Base-by-base conservation (phyloP, 164 flowering plant species). In the Tetracentron sinense region DNA sequence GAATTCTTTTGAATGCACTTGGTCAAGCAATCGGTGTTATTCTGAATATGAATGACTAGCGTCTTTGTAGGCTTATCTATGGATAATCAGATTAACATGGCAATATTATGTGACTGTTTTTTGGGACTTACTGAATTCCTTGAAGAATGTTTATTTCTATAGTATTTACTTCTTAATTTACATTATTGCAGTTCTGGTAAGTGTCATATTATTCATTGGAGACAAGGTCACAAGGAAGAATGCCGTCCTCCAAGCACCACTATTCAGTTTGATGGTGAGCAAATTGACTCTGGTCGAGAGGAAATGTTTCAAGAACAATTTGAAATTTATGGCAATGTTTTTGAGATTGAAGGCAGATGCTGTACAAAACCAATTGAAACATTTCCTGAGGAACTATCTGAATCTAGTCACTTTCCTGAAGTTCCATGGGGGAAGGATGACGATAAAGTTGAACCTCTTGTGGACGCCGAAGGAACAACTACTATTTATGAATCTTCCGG, bases 191-290 rank as follows among this genome's bases (percentile, higher is more conserved):
- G 96, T 75, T 90, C 96, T 74, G 87, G 90, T 15, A 88, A 79
- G 66, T 90, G 96, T 68, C 96, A 90, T 76, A 84, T 87, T 60
- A 64, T 83, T 68, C 96, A 90, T 58, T 90, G 96, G 96, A 78
- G 96, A 63, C 81, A 79, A 82, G 94, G 94, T 31, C 96, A 90
- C 81, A 87, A 81, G 69, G 83, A 85, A 4, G 85, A 86, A 59
- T 90, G 96, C 62, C 81, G 33, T 46, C 93, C 86, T 61, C 75
- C 78, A 19, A 20, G 26, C 25, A 28, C 23, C 14, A n/a, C 52
- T 56, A 35, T 23, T 14, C 65, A 60, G 28, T 56, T 14, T 55
- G 65, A 44, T 65, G 79, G 69, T 61, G 62, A 33, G 14, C 71
- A 27, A 68, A 57, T 52, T n/a, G 64, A 71, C 44, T 59, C 61